Base-by-base conservation (phyloP, 768 basidiomycete species). In the Psilocybe subaeruginosa region DNA sequence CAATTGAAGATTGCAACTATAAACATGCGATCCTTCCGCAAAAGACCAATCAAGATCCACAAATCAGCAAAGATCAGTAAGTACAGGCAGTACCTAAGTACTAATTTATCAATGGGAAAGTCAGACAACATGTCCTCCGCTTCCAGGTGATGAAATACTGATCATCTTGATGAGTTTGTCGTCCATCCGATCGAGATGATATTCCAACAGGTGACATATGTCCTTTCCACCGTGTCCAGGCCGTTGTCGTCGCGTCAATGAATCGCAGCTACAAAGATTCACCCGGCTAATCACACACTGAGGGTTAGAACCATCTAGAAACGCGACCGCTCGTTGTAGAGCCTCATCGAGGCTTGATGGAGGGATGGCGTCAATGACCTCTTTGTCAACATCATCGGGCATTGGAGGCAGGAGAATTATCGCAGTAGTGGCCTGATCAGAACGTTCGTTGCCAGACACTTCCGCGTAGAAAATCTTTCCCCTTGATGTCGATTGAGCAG, bases 291-390 rank as follows among this genome's bases (percentile, higher is more conserved):
- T 66, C 48, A 46, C 49, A 23, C 62, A 48, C n/a, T 65, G 51
- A 27, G 73, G 57, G 8, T 51, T 54, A 45, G 58, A 49, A 35
- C 74, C 76, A 59, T 76, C 71, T 33, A 74, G 45, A 69, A 50
- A 77, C 58, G 29, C 46, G 53, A 64, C 58, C 35, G 60, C 48
- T 52, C 33, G 23, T 57, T 63, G 48, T 30, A 56, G 29, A 16
- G 3, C 11, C 17, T 56, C 27, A 4, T 14, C 23, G 23, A 3
- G 8, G 11, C 8, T 45, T 8, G 54, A 23, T 52, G 9, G 8
- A n/a, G 47, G 16, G 14, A 4, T 37, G 35, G 16, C 29, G 27
- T 9, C 30, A 5, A 54, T 30, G 41, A 19, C 8, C 12, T 19
- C n/a, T 14, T 37, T 29, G 57, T 50, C 19, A 2, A 31, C 19